Conservation (phyloP, 2,329 filamentous ascomycete species). For the Ustulina deusta region DNA sequence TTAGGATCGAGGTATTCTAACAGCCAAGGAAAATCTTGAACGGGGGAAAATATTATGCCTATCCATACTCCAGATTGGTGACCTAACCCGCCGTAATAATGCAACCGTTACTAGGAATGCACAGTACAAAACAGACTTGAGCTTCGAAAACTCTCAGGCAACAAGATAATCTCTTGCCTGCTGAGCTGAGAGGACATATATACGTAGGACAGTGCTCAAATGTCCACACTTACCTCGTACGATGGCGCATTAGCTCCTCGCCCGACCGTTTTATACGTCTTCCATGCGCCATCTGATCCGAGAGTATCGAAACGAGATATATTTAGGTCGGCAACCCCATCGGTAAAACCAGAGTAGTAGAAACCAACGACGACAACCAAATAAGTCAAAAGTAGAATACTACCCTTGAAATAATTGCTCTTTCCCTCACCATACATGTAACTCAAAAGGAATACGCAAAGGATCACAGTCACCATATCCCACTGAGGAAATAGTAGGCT, state of each 20-base stretch:
- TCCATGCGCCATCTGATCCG: slow-evolving; percentile 62
- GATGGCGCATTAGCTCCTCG: slow-evolving; percentile 56
- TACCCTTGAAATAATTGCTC: slow-evolving; percentile 99
- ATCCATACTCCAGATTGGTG: slow-evolving; percentile 31
- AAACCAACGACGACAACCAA: slow-evolving; percentile 92
- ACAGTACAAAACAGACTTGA: slow-evolving; percentile 23
- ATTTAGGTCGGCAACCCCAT: slow-evolving; percentile 56
- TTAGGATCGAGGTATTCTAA: slow-evolving; percentile 25
- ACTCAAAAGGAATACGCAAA: slow-evolving; percentile 95
- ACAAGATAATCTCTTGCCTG: background rate
- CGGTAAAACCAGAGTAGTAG: slow-evolving; percentile 78
- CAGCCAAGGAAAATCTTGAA: slow-evolving; percentile 18
- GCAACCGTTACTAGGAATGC: slow-evolving; percentile 32
- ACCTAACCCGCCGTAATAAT: slow-evolving; percentile 35
- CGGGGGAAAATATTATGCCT: slow-evolving; percentile 23
- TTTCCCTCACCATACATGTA: slow-evolving; percentile 99
- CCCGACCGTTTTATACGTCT: slow-evolving; percentile 67
- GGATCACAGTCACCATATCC: slow-evolving; percentile 97
- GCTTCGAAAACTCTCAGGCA: background rate
- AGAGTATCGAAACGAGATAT: slow-evolving; percentile 66
- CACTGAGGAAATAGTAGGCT: slow-evolving; percentile 96
- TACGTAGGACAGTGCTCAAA: slow-evolving; percentile 26
- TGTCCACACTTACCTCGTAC: slow-evolving; percentile 47
- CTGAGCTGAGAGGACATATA: slow-evolving; percentile 7
- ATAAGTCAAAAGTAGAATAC: slow-evolving; percentile 92